These are phyloP conservation scores for Baorangia bicolor DNA, from an alignment of 768 basidiomycete genomes.

Conservation along the genomic window DNA sequence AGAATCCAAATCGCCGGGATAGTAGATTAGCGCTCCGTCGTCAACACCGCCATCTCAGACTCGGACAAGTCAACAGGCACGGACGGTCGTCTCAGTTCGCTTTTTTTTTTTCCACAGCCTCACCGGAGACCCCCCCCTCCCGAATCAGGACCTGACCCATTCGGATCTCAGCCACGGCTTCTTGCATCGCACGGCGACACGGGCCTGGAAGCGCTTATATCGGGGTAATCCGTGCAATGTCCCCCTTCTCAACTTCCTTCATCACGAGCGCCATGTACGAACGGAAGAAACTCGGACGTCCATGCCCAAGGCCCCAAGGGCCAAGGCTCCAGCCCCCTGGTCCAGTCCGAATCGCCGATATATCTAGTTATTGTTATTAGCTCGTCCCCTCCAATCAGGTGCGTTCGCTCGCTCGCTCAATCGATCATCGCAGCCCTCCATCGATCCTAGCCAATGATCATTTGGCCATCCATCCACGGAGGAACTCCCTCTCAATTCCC, in stretches of 20 bases:
- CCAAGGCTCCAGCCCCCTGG: not conserved
- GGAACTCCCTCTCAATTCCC: not conserved
- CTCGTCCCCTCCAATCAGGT: not conserved
- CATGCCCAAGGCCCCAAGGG: too few species aligned
- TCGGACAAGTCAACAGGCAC: not conserved
- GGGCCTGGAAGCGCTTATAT: not conserved
- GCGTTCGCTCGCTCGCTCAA: not conserved
- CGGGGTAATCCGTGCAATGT: slow-evolving; percentile 6
- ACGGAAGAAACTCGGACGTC: too few species aligned
- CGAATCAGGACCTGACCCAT: not conserved
- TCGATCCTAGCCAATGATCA: not conserved
- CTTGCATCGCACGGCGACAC: slow-evolving; percentile 5
- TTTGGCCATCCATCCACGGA: slow-evolving; percentile 1
- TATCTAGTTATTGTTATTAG: too few species aligned
- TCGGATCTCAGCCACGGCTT: slow-evolving; percentile 1
- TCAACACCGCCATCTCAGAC: not conserved
- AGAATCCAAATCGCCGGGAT: not conserved
- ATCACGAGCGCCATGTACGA: not conserved
- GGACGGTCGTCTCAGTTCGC: not conserved
- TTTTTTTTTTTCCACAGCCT: not conserved
- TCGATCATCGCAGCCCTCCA: not conserved
- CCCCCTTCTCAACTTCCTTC: not conserved
- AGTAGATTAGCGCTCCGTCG: not conserved
- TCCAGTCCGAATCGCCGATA: not conserved
- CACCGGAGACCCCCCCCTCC: not conserved